Evolutionary conservation across 169 alveolate species (phyloP), one percentile per base, ranked within the genome.

Genomic region (Eimeria acervulina): DNA sequence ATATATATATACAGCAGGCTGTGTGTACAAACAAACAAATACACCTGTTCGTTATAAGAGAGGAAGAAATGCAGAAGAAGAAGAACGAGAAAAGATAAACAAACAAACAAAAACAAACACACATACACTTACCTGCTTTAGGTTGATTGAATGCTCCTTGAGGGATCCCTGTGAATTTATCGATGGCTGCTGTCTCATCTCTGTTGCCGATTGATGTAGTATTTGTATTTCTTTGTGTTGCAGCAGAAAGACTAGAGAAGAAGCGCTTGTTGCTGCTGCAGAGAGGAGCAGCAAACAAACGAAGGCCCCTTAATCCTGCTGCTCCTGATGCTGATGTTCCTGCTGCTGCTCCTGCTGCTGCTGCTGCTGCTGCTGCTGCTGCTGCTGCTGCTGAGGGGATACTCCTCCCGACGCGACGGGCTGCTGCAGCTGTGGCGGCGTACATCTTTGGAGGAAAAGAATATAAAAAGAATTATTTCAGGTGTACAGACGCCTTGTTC

Each of bases 371-470:
- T 31, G 26, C 44, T 36, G 23, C 52, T 26, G 83, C 83, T 26
- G 44, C 83, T 26, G 36, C 83, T 21, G 83, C 83, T 8, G 36
- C 74, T n/a, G 36, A 23, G 74, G 33, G 31, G 23, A 36, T 17
- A 36, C 12, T 2, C 44, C 83, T 47, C 36, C n/a, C n/a, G n/a
- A 72, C 42, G 83, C 42, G 83, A 7, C 83, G 44, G 44, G 83
- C 19, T 8, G 83, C 83, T 36, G 83, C 83, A 26, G 83, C 83
- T 36, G 83, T n/a, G 38, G 83, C 83, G 42, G 47, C 83, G 83
- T 72, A 26, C 83, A 72, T 72, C 31, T n/a, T 72, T 42, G 19
- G 23, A 8, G 36, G 42, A 36, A 17, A 19, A 36, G n/a, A 72
- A 72, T 42, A 26, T 26, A 28, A 63, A 63, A 63, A 63, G n/a